These are phyloP conservation scores for Cryphonectria carpinicola DNA, from an alignment of 2,329 filamentous ascomycete genomes.

Conservation along the genomic window DNA sequence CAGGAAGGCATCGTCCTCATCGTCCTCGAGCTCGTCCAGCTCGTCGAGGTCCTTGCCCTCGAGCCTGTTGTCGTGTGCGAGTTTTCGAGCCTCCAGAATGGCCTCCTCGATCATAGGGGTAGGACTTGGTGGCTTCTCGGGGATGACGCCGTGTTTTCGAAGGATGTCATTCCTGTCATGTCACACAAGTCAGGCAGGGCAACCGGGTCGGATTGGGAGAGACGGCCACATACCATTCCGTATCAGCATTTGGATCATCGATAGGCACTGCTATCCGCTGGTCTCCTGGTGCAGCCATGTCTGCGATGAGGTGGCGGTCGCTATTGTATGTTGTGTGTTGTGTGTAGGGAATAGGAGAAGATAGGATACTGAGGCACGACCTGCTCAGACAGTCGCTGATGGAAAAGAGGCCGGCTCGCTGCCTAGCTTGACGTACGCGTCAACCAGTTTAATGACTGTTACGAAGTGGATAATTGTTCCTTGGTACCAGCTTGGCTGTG, in stretches of 20 bases:
- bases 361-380: neutral
- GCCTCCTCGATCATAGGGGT: constrained; percentile 97
- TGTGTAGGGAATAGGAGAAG: neutral
- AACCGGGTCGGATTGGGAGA: constrained; percentile 1
- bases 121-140: constrained; percentile 95
- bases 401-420: neutral
- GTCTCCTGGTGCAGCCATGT: constrained; percentile 65
- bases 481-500: neutral
- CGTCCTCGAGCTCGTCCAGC: constrained; percentile 89
- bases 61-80: constrained; percentile 89
- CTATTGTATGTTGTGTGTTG: neutral
- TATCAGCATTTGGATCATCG: constrained; percentile 94
- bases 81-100: constrained; percentile 76
- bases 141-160: constrained; percentile 93
- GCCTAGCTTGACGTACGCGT: neutral
- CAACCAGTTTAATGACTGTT: neutral
- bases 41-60: constrained; percentile 96
- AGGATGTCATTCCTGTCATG: constrained; percentile 90
- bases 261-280: constrained; percentile 79
- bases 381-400: neutral
- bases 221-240: constrained; percentile 74
- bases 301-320: constrained; percentile 17
- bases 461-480: too few relatives aligned
- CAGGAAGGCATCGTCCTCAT: constrained; percentile 91
- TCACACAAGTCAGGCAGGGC: neutral